Evolutionary conservation across 2,329 filamentous ascomycete species (phyloP).

Genomic region (Hymenoscyphus salicellus): DNA sequence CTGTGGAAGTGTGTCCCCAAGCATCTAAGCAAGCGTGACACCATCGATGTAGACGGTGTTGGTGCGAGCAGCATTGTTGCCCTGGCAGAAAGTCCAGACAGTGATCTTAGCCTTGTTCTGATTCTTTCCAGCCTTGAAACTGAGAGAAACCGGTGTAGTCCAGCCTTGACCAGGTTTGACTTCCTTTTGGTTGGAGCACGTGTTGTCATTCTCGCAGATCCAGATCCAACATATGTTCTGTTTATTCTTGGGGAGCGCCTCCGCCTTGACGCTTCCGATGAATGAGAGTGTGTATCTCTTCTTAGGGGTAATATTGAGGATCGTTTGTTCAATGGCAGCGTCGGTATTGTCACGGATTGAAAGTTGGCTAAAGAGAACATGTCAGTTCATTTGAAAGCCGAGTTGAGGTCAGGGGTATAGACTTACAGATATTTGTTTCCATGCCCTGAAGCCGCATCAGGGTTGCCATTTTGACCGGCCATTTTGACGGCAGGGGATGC

Average conservation of each 20-base stretch:
- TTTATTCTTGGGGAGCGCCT: background rate
- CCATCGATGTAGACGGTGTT: constrained; percentile 7
- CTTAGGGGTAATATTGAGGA: background rate
- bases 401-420: too few relatives aligned
- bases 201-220: constrained; percentile 4
- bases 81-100: background rate
- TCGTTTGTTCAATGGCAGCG: background rate
- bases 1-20: too few relatives aligned
- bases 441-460: background rate
- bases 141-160: background rate
- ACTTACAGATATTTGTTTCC: background rate
- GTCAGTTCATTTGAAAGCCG: background rate
- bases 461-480: background rate
- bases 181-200: background rate
- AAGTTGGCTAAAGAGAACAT: background rate
- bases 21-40: background rate
- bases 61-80: background rate
- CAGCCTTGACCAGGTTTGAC: background rate
- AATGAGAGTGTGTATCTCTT: background rate
- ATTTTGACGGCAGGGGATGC: background rate
- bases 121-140: background rate
- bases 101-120: background rate
- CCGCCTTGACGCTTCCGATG: background rate
- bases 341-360: background rate
- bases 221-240: background rate